Base-by-base conservation (phyloP, 306 rosid genomes). In the Malus sylvestris region DNA sequence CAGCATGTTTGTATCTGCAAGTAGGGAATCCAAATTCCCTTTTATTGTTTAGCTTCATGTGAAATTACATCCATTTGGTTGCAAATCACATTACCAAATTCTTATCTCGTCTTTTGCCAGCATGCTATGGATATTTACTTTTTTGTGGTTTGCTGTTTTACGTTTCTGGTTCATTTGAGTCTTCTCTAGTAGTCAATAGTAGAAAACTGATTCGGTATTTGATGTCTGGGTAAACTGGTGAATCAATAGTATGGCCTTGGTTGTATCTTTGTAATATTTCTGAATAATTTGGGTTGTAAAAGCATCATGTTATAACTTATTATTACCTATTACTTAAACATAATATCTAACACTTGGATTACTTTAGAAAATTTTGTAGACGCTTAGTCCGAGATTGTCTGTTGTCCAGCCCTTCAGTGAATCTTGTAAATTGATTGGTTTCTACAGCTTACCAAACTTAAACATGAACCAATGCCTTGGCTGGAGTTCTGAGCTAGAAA, bases 21-120 rank as follows among this genome's bases (percentile, higher is more conserved):
- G 84, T 79, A 62, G 75, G 80, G 73, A 66, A 70, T 59, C 81
- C 38, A 33, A 32, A 57, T 77, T n/a, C 73, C 40, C 52, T 70
- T 74, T 71, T 9, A 3, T 58, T 58, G 63, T 25, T 20, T 33
- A 70, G 69, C 75, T 68, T 69, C 75, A 76, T 44, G 13, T 33
- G 70, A 73, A 52, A 44, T 62, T 78, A 35, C 38, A 25, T 77
- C 68, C 40, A 27, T 15, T 57, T 8, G 40, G 42, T 53, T 16
- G 40, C 69, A 30, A 58, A 62, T 35, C 40, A 35, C 40, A 35
- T 35, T 35, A 35, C 9, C 40, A 35, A 35, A 35, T 35, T 35
- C 40, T 35, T 6, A 35, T 35, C 12, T 67, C 10, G 13, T 75
- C 18, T 83, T 8, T 42, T 44, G 35, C 58, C 67, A 79, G 44